Base-by-base conservation (phyloP, 2,329 filamentous ascomycete species). In the Aphanoascus verrucosus region DNA sequence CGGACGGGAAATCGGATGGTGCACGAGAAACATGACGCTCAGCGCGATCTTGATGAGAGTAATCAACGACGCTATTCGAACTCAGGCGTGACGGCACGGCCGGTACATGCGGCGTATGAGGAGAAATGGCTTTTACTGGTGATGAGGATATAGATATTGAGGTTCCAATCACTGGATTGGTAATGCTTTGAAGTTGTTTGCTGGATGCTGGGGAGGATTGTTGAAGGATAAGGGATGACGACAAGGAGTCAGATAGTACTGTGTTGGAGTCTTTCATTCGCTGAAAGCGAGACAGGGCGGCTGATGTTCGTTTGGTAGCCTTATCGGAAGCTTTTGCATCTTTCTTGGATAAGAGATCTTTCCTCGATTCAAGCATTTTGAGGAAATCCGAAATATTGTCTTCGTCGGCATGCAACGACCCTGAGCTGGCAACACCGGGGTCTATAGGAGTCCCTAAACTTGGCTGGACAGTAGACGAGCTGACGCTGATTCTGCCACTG, bases 381-480 rank as follows among this genome's bases (percentile, higher is more conserved):
- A 98, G 72, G 62, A 97, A 98, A 50, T 94, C 89, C 0, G 87
- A 88, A 40, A 98, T 94, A 58, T 93, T 90, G 62, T 95, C 88
- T 62, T 94, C 89, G 61, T 97, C 91, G 0, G 84, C 86, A 75
- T 64, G 86, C 75, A 76, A 83, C 75, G 65, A 84, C 31, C 80
- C 83, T 1, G 75, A 78, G 64, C 77, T 81, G 46, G 77, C 82
- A 8, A 80, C 84, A 23, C 78, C 77, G 58, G 85, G 71, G 57
- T 81, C 88, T 31, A 86, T 81, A 49, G 94, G 76, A 28, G 93
- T 74, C 1, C 86, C 88, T 1, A 89, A 95, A 6, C 86, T 86
- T 41, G 87, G 88, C 59, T 81, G 79, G 34, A 69, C 72, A 49
- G 63, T 66, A n/a, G 75, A 77, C 31, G 75, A 77, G 12, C 72